Evolutionary conservation across 2,329 filamentous ascomycete species (phyloP).

Genomic region (Fusarium brachygibbosum): DNA sequence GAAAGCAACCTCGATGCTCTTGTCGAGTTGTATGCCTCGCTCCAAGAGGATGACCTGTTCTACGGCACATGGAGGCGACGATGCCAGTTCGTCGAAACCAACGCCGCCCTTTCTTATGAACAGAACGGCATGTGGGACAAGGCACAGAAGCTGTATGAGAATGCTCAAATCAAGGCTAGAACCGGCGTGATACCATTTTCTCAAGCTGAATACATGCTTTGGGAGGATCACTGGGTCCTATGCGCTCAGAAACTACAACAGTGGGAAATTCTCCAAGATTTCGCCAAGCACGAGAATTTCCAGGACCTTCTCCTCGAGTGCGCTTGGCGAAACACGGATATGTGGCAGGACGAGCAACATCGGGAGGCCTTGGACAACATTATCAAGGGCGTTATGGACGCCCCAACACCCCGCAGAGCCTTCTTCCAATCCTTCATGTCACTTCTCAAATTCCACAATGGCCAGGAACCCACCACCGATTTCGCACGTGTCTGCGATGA

Average conservation of each 20-base stretch:
- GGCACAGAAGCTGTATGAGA: conserved; percentile 95
- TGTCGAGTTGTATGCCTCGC: conserved; percentile 89
- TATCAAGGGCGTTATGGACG: conserved; percentile 97
- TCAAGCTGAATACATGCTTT: conserved; percentile 97
- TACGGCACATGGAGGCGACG: conserved; percentile 97
- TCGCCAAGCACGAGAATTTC: conserved; percentile 98
- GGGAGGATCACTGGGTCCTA: conserved; percentile 99
- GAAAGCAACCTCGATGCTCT: conserved; percentile 97
- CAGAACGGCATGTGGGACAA: conserved; percentile 99
- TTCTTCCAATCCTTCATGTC: conserved; percentile 99
- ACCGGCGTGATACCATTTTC: conserved; percentile 97
- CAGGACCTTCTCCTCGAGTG: conserved; percentile 96
- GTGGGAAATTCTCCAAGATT: conserved; percentile 98
- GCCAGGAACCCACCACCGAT: conserved; percentile 81
- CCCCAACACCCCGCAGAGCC: conserved; percentile 89
- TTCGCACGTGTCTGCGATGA: conserved; percentile 95
- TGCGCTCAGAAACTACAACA: conserved; percentile 98
- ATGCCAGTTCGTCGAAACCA: conserved; percentile 97
- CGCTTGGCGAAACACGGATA: conserved; percentile 94
- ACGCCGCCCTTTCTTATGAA: conserved; percentile 96
- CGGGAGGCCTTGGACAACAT: conserved; percentile 91
- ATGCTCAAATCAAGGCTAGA: conserved; percentile 95
- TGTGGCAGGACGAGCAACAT: conserved; percentile 89
- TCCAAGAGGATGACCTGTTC: conserved; percentile 97
- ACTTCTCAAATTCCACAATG: conserved; percentile 91